These are phyloP conservation scores for Ilex aquifolium DNA, from an alignment of 257 asterid species.

Conservation along the genomic window DNA sequence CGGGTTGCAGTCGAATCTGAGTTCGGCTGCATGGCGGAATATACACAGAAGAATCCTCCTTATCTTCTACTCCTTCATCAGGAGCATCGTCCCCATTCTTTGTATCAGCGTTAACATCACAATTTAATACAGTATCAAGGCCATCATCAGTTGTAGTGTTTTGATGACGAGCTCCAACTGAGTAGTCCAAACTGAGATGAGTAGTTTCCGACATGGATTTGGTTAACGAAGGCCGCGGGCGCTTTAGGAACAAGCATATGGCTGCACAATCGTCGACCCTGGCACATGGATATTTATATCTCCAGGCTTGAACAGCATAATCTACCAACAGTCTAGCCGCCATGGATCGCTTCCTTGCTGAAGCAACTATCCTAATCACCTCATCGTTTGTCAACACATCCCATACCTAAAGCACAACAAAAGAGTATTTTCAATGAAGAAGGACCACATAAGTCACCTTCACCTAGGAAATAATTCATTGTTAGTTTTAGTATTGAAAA, in stretches of 20 bases:
- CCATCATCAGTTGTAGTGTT: conserved; percentile 53
- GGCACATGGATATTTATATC: conserved; percentile 52
- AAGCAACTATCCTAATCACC: conserved; percentile 54
- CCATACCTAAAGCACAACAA: conserved; percentile 46
- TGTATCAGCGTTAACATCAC: conserved; percentile 19
- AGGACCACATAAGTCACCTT: not conserved
- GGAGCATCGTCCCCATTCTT: conserved; percentile 5
- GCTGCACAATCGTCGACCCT: conserved; percentile 74
- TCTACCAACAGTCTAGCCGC: conserved; percentile 64
- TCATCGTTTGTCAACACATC: conserved; percentile 70
- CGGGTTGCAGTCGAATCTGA: too few relatives aligned
- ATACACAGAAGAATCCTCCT: conserved; percentile 1
- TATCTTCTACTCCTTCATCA: conserved; percentile 6
- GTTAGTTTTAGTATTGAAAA: not conserved
- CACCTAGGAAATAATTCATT: not conserved
- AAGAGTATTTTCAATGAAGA: not conserved
- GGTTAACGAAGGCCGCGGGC: conserved; percentile 33
- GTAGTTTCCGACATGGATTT: conserved; percentile 46
- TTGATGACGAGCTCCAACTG: conserved; percentile 24
- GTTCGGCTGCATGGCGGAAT: conserved; percentile 34
- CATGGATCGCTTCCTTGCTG: conserved; percentile 48
- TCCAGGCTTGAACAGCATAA: conserved; percentile 63
- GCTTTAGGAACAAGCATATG: conserved; percentile 62
- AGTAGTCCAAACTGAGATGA: conserved; percentile 34
- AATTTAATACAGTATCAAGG: conserved; percentile 65